Conservation (phyloP, 129 eudicot species). For the Tagetes erecta region DNA sequence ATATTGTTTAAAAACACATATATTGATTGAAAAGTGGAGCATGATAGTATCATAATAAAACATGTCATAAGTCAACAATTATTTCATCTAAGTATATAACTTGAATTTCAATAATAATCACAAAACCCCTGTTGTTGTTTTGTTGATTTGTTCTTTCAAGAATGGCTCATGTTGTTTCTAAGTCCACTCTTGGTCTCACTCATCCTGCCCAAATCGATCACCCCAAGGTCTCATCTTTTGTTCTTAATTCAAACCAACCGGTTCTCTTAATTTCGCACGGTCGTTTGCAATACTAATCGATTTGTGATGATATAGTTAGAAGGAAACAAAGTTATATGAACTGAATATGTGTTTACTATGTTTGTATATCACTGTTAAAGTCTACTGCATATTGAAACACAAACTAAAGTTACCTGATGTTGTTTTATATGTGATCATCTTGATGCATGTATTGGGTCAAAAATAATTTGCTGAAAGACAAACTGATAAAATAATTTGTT, state of each 20-base stretch:
- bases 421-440: conserved; percentile 14
- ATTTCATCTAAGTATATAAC: conserved; percentile 25
- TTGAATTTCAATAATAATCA: conserved; percentile 28
- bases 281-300: not conserved
- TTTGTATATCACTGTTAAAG: not conserved
- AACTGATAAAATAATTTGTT: not conserved
- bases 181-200: conserved; percentile 93
- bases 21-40: too few species aligned
- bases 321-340: not conserved
- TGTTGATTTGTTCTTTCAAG: conserved; percentile 11
- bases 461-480: not conserved
- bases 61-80: conserved; percentile 24
- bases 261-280: not conserved
- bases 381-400: not conserved
- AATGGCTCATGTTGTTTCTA: conserved; percentile 70
- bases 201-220: conserved; percentile 59
- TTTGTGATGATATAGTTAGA: too few species aligned
- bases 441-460: not conserved
- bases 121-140: conserved; percentile 16
- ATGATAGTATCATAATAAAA: too few species aligned
- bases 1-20: too few species aligned
- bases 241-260: conserved; percentile 5
- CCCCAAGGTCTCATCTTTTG: conserved; percentile 49
- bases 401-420: conserved; percentile 1
- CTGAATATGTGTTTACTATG: not conserved